Base-by-base conservation (phyloP, 768 basidiomycete species). In the Multifurca ochricompacta region DNA sequence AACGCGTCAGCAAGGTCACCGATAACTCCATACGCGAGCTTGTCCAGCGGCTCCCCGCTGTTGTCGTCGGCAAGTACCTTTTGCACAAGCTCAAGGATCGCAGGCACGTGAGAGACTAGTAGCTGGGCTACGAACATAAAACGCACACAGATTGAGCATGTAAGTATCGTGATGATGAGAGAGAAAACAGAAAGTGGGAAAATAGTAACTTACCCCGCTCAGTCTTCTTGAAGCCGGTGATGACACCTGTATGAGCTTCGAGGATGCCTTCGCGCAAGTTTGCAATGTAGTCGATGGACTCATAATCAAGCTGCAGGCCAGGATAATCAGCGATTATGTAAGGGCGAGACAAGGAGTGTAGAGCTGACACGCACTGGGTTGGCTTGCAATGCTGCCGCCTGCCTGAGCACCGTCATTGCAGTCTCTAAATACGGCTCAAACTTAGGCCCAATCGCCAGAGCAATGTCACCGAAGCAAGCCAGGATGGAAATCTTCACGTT, bases 401-500 rank as follows among this genome's bases (percentile, higher is more conserved):
- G 94, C 60, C 81, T 77, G 46, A 99, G 73, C 23, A 99, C 93
- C 18, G 73, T 79, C 89, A 96, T 93, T 7, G 92, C 90, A 5
- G 90, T 90, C 54, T 84, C 82, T 45, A 96, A 74, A 68, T 87
- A 99, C 0, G 91, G 92, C 63, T 87, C 86, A 69, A 97, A 99
- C 6, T 75, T 72, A 11, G 81, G 73, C 2, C 91, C 91, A 58
- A 97, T 85, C 1, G 96, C 93, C 9, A 98, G 76, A 8, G 94
- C 95, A 61, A 99, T 87, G 65, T 99, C 96, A 19, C 95, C 96
- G 64, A 99, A 97, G 70, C 91, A 92, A 11, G 89, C 85, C 56
- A 98, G 70, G 64, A 98, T 90, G n/a, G 88, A 84, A 36, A 97
- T 94, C 77, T 99, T 99, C 67, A 97, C 96, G 60, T 87, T 88